These are phyloP conservation scores for Lactarius akahatsu DNA, from an alignment of 768 basidiomycete species.

Conservation along the genomic window DNA sequence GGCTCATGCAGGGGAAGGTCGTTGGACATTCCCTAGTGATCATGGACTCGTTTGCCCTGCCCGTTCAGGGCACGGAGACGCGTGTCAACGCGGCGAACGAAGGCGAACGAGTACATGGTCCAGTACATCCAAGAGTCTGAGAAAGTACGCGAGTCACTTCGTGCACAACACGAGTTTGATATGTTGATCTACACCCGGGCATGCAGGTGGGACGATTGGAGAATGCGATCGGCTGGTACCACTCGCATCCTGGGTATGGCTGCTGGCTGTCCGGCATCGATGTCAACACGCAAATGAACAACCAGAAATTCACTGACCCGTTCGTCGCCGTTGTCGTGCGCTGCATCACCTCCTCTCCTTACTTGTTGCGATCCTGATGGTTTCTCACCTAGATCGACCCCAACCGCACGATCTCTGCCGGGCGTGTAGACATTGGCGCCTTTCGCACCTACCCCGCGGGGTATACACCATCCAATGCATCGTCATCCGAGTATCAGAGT, in stretches of 20 bases:
- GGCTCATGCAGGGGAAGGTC: constrained; percentile 97
- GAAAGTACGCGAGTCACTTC: constrained; percentile 49
- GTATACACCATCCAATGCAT: constrained; percentile 75
- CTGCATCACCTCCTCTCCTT: constrained; percentile 23
- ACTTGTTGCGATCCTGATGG: constrained; percentile 10
- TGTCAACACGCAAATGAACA: constrained; percentile 93
- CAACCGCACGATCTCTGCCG: constrained; percentile 96
- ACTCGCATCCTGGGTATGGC: constrained; percentile 98
- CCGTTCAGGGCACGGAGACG: constrained; percentile 97
- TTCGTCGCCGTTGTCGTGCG: constrained; percentile 95
- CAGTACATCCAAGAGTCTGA: constrained; percentile 82
- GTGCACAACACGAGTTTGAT: not conserved
- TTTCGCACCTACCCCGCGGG: constrained; percentile 97
- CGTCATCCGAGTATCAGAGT: constrained; percentile 87
- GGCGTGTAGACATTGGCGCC: constrained; percentile 98
- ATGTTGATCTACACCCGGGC: not conserved
- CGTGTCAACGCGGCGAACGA: constrained; percentile 95
- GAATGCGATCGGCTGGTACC: constrained; percentile 95
- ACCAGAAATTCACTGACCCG: constrained; percentile 94
- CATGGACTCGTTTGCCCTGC: constrained; percentile 96
- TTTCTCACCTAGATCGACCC: constrained; percentile 75
- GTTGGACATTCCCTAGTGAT: constrained; percentile 75
- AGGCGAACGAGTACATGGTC: constrained; percentile 99
- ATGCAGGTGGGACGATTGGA: constrained; percentile 77
- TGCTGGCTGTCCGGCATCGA: constrained; percentile 99